Conservation (phyloP, 2,329 filamentous ascomycete genomes). For the Claviceps fusiformis region DNA sequence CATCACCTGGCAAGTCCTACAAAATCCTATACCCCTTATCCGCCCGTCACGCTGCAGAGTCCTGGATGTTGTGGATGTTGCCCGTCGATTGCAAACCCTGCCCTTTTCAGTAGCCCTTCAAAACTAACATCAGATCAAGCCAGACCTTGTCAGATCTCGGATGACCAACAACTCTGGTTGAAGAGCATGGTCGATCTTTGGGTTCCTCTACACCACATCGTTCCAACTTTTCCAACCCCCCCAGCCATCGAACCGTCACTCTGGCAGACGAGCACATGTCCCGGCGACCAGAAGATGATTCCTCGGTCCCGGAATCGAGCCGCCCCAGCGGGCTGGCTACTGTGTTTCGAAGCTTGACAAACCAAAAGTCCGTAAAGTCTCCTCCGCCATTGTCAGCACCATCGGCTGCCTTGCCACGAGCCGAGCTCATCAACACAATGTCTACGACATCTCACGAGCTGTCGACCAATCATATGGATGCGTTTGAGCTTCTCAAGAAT, state of each 20-base stretch:
- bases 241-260: constrained; percentile 1
- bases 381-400: constrained; percentile 29
- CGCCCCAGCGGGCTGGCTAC: constrained; percentile 43
- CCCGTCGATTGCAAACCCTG: background rate
- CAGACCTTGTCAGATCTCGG: background rate
- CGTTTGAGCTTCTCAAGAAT: constrained; percentile 40
- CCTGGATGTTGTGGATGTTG: too few species aligned
- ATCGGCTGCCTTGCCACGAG: constrained; percentile 23
- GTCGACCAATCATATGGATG: constrained; percentile 37
- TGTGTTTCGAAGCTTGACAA: constrained; percentile 50
- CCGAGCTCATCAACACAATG: constrained; percentile 31
- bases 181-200: background rate
- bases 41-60: background rate
- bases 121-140: background rate
- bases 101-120: background rate
- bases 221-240: constrained; percentile 3
- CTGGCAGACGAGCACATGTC: constrained; percentile 40
- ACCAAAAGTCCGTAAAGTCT: constrained; percentile 39
- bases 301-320: constrained; percentile 40
- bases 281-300: constrained; percentile 43
- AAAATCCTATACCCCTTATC: too few species aligned
- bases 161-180: background rate
- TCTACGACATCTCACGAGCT: constrained; percentile 28
- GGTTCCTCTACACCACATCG: background rate
- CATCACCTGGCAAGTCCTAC: constrained; percentile 1